Evolutionary conservation across 176 grass and related monocot genomes (phyloP).

Genomic region (Miscanthus lutarioriparius): DNA sequence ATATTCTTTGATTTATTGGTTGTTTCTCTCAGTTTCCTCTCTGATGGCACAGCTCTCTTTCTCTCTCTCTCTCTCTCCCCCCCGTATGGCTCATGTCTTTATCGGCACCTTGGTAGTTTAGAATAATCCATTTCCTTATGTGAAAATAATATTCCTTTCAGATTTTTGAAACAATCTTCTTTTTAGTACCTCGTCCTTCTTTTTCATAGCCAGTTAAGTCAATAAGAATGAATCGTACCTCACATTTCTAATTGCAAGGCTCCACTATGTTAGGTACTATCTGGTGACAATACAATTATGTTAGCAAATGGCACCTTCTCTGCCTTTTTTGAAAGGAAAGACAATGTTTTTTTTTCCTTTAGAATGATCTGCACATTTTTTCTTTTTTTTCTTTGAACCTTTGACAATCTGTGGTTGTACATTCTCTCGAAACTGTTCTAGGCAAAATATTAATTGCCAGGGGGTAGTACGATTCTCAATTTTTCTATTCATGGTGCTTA

Average conservation of each 20-base stretch:
- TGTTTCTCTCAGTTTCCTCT: background rate
- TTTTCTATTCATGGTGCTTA: background rate
- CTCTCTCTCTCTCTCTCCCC: background rate
- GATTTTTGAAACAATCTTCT: background rate
- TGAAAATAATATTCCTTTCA: background rate
- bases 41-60: background rate
- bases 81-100: background rate
- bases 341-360: background rate
- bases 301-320: background rate
- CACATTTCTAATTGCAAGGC: background rate
- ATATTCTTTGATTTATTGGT: background rate
- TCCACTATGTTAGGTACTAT: background rate
- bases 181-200: background rate
- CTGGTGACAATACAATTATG: background rate
- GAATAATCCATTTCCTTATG: slow-evolving; percentile 13
- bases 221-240: background rate
- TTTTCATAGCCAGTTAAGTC: background rate
- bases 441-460: background rate
- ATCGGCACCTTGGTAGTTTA: background rate
- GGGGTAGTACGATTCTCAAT: background rate
- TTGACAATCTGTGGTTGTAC: background rate
- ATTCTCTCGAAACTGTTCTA: background rate
- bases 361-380: background rate
- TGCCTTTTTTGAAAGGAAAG: background rate
- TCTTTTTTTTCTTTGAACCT: background rate